phyloP scores from a whole-genome alignment of 1,284 basidiomycete species.

The Takashimella tepidaria region DNA sequence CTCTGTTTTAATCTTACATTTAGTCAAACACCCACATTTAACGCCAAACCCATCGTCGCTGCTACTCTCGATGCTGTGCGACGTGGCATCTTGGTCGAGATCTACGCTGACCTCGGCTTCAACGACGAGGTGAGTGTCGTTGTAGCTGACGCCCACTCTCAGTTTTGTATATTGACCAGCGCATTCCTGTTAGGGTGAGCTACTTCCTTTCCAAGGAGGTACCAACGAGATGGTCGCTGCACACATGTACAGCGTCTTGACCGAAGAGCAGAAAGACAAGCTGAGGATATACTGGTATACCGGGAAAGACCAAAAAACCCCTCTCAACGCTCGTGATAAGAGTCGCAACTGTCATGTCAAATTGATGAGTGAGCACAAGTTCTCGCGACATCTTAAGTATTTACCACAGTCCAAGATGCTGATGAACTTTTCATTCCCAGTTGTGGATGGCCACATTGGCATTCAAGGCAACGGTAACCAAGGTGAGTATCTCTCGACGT shows the following conservation, averaged over 20 bases:
- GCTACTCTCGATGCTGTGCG: constrained; percentile 59
- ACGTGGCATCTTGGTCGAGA: constrained; percentile 59
- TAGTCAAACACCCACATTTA: constrained; percentile 64
- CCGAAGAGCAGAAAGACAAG: constrained; percentile 49
- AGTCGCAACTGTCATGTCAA: constrained; percentile 70
- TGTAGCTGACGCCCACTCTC: too few relatives aligned
- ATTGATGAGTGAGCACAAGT: constrained; percentile 52
- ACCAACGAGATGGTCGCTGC: constrained; percentile 67
- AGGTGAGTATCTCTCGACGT: neutral
- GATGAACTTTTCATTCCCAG: constrained; percentile 3
- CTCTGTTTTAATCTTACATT: neutral
- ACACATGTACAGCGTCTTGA: constrained; percentile 56
- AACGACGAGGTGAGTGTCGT: constrained; percentile 53
- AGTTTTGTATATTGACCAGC: too few relatives aligned
- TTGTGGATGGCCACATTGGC: constrained; percentile 60
- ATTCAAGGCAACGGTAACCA: constrained; percentile 51
- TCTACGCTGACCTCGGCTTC: constrained; percentile 60
- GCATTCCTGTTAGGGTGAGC: too few relatives aligned
- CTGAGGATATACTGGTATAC: constrained; percentile 61
- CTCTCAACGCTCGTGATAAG: constrained; percentile 59
- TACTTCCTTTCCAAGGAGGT: constrained; percentile 65
- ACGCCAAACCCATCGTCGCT: constrained; percentile 60
- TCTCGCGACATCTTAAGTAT: neutral
- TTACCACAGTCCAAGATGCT: too few relatives aligned
- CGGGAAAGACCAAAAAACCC: constrained; percentile 56